Evolutionary conservation across 495 filamentous ascomycete genomes (phyloP).

Genomic region (Chaetomium cochliodes): DNA sequence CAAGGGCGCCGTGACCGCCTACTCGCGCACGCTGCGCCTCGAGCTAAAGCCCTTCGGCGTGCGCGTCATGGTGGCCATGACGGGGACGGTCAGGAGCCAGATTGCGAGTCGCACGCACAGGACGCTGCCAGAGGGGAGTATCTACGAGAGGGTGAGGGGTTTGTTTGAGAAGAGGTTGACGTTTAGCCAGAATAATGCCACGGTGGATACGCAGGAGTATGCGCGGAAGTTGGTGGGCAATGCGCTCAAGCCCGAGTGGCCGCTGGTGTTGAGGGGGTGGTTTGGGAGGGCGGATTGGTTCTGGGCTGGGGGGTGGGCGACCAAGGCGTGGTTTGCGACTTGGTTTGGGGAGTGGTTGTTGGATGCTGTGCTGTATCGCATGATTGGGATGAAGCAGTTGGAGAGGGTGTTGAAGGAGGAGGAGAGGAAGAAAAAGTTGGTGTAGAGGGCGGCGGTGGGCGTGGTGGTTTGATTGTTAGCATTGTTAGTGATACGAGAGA

Average conservation of each 20-base stretch:
- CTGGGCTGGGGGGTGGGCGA: constrained; percentile 45
- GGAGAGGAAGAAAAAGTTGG: constrained; percentile 35
- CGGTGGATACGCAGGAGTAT: constrained; percentile 42
- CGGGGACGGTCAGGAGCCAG: constrained; percentile 50
- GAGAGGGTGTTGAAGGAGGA: constrained; percentile 39
- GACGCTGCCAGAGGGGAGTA: constrained; percentile 40
- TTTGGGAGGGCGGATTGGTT: constrained; percentile 51
- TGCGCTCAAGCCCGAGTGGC: constrained; percentile 40
- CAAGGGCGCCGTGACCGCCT: constrained; percentile 53
- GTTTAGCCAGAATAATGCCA: constrained; percentile 47
- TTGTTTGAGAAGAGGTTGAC: constrained; percentile 46
- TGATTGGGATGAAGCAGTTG: constrained; percentile 42
- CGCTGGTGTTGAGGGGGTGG: constrained; percentile 39
- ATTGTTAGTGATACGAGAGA: background rate
- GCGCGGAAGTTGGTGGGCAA: constrained; percentile 38
- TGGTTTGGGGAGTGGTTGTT: constrained; percentile 46
- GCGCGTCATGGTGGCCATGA: constrained; percentile 54
- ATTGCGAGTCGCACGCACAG: constrained; percentile 43
- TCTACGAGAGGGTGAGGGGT: constrained; percentile 42
- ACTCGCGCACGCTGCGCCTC: constrained; percentile 52
- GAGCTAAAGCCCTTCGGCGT: constrained; percentile 57
- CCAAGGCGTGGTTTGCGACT: constrained; percentile 31
- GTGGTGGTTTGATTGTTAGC: background rate
- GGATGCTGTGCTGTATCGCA: constrained; percentile 39
- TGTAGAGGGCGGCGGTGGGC: constrained; percentile 14